Evolutionary conservation across 257 asterid species (phyloP), one percentile per base, ranked within the genome.

Genomic region (Salvia rosmarinus): DNA sequence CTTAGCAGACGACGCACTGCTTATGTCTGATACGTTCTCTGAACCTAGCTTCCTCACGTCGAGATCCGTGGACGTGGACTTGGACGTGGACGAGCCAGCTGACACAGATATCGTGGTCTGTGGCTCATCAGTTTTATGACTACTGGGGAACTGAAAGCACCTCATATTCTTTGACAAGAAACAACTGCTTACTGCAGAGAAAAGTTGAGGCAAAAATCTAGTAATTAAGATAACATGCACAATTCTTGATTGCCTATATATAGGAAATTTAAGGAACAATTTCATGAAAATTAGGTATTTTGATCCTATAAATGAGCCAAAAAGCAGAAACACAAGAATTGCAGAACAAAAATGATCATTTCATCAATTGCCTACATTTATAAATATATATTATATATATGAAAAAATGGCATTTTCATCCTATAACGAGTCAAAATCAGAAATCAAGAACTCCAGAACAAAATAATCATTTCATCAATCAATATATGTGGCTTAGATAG

Each of bases 1-100:
- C 77, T 82, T 85, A 1, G 80, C 75, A 8, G 95, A 83, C 12
- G 96, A 92, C 28, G 88, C 87, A 0, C 79, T 81, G 83, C 98
- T 92, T 57, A 70, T 74, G 42, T 88, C 96, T 0, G 96, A 88
- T 61, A 84, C 80, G 14, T 80, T 82, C 68, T 82, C 97, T 0
- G 92, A 85, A 6, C 80, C 86, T 1, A 81, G 80, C 71, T 81
- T 87, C 77, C 86, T 89, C 52, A 21, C 64, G 34, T 85, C 93
- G 32, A 62, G 84, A 25, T 87, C 90, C 8, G 85, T 84, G 40
- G 85, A 92, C 16, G 74, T 68, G 43, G 88, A 82, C 14, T 83
- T 73, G 39, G 84, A 80, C 11, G 86, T 72, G 25, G 83, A 80
- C 0, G 88, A 85, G 25, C 70, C 81, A 58, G 78, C 77, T 8